Base-by-base conservation (phyloP, 768 basidiomycete species). In the Inosperma sp. region DNA sequence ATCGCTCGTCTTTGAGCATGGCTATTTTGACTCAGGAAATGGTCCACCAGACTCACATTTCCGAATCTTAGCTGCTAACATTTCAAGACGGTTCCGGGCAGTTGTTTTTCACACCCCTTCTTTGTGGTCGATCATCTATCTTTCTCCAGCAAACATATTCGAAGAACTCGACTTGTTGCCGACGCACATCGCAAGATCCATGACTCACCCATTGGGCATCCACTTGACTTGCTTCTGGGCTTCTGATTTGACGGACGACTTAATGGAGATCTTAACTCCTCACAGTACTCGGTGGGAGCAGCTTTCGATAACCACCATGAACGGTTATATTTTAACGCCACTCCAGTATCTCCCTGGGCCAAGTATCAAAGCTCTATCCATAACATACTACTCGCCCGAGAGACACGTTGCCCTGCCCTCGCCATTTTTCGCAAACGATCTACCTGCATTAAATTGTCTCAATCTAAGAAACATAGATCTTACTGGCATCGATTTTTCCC, bases 191-290 rank as follows among this genome's bases (percentile, higher is more conserved):
- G 52, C 55, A 13, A 59, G 64, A 14, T 68, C 67, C 9, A 67
- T 55, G 44, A 55, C 50, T 21, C 57, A 68, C 49, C 66, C 63
- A 6, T 47, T 70, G 41, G 59, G 64, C 47, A 60, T 70, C 23
- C 57, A 56, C 10, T 36, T 70, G 42, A 58, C 48, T 36, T 67
- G 65, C 45, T 70, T 62, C 46, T 68, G 68, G 66, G 41, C 55
- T 10, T 41, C 50, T 25, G 44, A 55, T 6, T 27, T 56, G 34
- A 66, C 61, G 3, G 57, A 63, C 9, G 27, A 21, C 5, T 27
- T 68, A 33, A 58, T 70, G 55, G 49, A 54, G 4, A 43, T 51
- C 9, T 53, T 70, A 51, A 34, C 59, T 16, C 66, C 62, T 13
- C 65, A 68, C 34, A 63, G 59, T 50, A 49, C 54, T 13, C 62